Evolutionary conservation across 176 grass and related monocot genomes (phyloP), one percentile per base, ranked within the genome.

Genomic region (Puccinellia tenuiflora): DNA sequence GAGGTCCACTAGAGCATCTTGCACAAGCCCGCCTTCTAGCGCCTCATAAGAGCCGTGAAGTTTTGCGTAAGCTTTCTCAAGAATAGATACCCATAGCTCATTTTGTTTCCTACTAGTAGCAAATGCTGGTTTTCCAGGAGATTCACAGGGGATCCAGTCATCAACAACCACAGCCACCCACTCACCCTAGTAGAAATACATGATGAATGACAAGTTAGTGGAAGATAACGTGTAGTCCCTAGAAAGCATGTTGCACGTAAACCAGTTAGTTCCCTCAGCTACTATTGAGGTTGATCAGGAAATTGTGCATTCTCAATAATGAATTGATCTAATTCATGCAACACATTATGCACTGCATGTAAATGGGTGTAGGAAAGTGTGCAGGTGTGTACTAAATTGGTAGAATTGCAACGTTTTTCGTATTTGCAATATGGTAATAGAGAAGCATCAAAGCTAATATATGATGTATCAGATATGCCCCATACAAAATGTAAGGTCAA

Each of bases 91-190:
- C 93, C 96, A 99, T 47, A 99, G 91, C 83, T 99, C 96, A 73
- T 96, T 92, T 79, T 85, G 85, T 73, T 96, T 99, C 73, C 80
- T 92, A 86, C 93, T 96, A 68, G 96, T 99, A 82, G 96, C 96
- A 64, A 99, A 99, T 79, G 96, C 91, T 30, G 96, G 93, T 88
- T 92, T 99, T 25, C 93, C 92, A 14, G 89, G 91, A 85, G 96
- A 91, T 80, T 99, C 93, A 20, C 96, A 99, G 5, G 96, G 96
- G 38, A 99, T 92, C 96, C 96, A 99, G 85, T 99, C 96, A 79
- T 99, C 96, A 78, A 99, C 93, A 38, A 99, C 96, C 57, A 99
- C 93, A n/a, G 96, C 89, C 35, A 99, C 96, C 96, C 96, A 99
- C 55, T 99, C 96, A 75, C 96, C 96, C 96, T 99, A 65, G 31